Conservation (phyloP, 139 green algal species). For the Chlorella sp. region DNA sequence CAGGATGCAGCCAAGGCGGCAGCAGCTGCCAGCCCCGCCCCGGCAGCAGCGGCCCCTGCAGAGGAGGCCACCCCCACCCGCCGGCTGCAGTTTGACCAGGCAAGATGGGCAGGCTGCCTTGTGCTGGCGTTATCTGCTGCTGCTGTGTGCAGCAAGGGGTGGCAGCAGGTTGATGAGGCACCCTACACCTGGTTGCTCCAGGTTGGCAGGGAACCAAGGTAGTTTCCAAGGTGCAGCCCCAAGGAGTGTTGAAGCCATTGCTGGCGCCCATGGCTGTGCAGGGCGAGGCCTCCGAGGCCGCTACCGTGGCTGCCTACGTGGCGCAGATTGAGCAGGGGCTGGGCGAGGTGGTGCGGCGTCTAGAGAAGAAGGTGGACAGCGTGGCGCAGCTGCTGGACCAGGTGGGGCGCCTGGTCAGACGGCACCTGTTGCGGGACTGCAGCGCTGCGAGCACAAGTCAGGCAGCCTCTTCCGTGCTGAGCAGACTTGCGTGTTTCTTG, state of each 20-base stretch:
- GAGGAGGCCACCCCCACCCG: neutral
- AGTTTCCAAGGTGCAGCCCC: no score
- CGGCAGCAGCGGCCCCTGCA: neutral
- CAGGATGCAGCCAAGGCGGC: neutral
- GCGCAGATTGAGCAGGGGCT: conserved; percentile 32
- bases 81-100: conserved; percentile 19
- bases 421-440: no score
- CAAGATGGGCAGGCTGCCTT: no score
- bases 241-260: no score
- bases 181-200: no score
- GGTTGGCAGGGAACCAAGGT: no score
- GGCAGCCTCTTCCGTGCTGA: no score
- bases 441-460: no score
- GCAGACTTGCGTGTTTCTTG: no score
- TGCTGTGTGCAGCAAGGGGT: neutral
- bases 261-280: neutral
- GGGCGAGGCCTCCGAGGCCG: neutral
- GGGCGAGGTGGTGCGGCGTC: conserved; percentile 32
- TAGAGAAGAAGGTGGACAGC: conserved; percentile 28
- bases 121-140: no score
- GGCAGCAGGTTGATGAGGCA: no score
- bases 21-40: neutral
- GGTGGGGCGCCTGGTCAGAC: neutral
- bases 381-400: conserved; percentile 24
- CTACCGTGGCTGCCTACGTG: neutral